Conservation (phyloP, 2,329 filamentous ascomycete species). For the Aspergillus fumigatiaffinis region DNA sequence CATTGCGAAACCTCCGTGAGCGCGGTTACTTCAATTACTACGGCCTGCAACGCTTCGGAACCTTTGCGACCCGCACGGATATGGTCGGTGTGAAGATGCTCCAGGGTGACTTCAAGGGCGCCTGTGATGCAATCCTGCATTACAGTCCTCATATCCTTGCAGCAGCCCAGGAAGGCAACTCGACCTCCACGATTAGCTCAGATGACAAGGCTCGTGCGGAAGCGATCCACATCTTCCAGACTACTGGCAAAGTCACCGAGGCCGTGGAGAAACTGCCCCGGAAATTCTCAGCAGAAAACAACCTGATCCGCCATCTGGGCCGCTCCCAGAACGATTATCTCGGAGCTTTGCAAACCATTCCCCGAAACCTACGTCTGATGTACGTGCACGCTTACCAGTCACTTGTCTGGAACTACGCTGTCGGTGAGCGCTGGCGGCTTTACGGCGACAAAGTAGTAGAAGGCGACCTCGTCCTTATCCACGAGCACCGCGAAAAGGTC, state of each 20-base stretch:
- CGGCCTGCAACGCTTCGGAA: conserved; percentile 93
- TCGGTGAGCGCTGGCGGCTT: conserved; percentile 72
- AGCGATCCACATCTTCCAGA: conserved; percentile 71
- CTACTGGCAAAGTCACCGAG: conserved; percentile 53
- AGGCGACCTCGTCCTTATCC: conserved; percentile 76
- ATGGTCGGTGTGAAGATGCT: conserved; percentile 80
- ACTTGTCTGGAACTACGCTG: conserved; percentile 85
- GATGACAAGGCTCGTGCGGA: conserved; percentile 78
- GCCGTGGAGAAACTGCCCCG: conserved; percentile 69
- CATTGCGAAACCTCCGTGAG: conserved; percentile 64
- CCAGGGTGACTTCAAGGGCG: conserved; percentile 73
- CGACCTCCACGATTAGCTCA: conserved; percentile 52
- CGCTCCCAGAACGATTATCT: conserved; percentile 63
- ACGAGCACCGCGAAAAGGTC: conserved; percentile 53
- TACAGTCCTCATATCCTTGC: conserved; percentile 64
- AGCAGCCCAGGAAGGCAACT: conserved; percentile 48
- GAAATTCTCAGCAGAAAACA: conserved; percentile 75
- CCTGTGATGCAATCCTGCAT: conserved; percentile 70
- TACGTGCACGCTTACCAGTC: conserved; percentile 97
- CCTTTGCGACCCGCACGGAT: conserved; percentile 80
- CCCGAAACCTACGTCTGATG: conserved; percentile 80
- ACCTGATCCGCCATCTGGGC: conserved; percentile 72
- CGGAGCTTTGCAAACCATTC: conserved; percentile 76
- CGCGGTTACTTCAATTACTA: conserved; percentile 97
- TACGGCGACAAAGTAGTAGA: conserved; percentile 71